Percentiles rank a stretch among this genome's conserved stretches.
These are phyloP conservation scores for Bruguiera parviflora DNA, from an alignment of 345 rosid species.

Conservation along the genomic window DNA sequence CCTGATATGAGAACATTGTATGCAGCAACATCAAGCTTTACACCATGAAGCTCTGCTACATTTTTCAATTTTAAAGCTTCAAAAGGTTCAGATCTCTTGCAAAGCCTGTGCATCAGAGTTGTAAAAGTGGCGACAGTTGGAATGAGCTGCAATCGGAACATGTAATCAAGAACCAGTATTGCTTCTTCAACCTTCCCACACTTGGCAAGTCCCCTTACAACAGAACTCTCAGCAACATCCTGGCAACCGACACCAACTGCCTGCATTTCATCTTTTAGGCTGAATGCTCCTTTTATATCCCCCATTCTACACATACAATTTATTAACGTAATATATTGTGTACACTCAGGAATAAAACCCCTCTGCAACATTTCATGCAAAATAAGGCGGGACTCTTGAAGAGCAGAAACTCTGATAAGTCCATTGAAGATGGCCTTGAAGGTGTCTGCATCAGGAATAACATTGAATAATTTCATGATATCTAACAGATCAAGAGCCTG, in stretches of 20 bases:
- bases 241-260: constrained; percentile 34
- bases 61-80: constrained; percentile 57
- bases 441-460: constrained; percentile 44
- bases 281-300: constrained; percentile 53
- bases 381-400: constrained; percentile 47
- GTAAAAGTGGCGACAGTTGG: constrained; percentile 82
- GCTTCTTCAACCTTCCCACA: constrained; percentile 83
- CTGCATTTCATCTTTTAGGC: constrained; percentile 68
- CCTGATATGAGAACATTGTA: constrained; percentile 79
- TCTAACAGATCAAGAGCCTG: constrained; percentile 50
- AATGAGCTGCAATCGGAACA: constrained; percentile 49
- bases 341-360: constrained; percentile 47
- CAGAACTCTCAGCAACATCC: constrained; percentile 77
- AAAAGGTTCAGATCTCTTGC: constrained; percentile 44
- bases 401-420: constrained; percentile 47
- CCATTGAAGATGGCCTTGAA: constrained; percentile 40
- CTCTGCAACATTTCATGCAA: constrained; percentile 57
- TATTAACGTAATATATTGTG: constrained; percentile 50
- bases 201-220: constrained; percentile 79
- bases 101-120: constrained; percentile 61
- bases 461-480: constrained; percentile 45
- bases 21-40: constrained; percentile 61
- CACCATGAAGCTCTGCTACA: constrained; percentile 46
- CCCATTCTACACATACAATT: constrained; percentile 66
- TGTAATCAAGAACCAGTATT: constrained; percentile 47